Evolutionary conservation across 305 asterid species (phyloP), one percentile per base, ranked within the genome.

Genomic region (Solanum aculeatissimum): DNA sequence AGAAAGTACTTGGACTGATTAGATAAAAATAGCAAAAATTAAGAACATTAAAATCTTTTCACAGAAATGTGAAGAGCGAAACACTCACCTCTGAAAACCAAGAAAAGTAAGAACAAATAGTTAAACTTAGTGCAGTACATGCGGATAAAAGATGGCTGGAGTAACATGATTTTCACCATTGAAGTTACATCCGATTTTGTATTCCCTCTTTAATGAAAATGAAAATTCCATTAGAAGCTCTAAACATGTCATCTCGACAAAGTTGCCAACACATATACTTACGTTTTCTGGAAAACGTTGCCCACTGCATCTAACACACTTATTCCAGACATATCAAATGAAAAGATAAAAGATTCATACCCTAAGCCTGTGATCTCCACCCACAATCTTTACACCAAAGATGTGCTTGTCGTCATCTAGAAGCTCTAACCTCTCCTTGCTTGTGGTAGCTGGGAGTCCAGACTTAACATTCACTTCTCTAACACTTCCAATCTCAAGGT

Each of bases 381-480:
- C 98, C 74, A 95, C 98, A 86, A 95, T 94, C 91, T 95, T 87
- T 90, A 95, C 87, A 35, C 98, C 91, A 55, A 95, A 91, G 87
- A 95, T 89, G 85, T 90, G 98, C 51, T 95, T 95, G 63, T 94
- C 92, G n/a, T 94, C 97, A 69, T 95, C 97, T 86, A 95, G 89
- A 35, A 89, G 89, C 92, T 95, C 98, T 89, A 95, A 86, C 63
- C 98, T 91, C 89, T 95, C 98, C 92, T 90, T 94, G 92, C 98
- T 94, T 49, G 97, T 92, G 72, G 98, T 95, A n/a, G 98, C 98
- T 12, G 98, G 98, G 15, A 95, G 94, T 49, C 98, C 98, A 0
- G 98, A 92, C 85, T 91, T 95, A 70, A 95, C 98, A 84, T 95
- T 94, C 40, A 95, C 98, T 87, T 95, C 95, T 84, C 98, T 89